Conservation (phyloP, 1,284 basidiomycete genomes). For the Singerocomus inundabilis region DNA sequence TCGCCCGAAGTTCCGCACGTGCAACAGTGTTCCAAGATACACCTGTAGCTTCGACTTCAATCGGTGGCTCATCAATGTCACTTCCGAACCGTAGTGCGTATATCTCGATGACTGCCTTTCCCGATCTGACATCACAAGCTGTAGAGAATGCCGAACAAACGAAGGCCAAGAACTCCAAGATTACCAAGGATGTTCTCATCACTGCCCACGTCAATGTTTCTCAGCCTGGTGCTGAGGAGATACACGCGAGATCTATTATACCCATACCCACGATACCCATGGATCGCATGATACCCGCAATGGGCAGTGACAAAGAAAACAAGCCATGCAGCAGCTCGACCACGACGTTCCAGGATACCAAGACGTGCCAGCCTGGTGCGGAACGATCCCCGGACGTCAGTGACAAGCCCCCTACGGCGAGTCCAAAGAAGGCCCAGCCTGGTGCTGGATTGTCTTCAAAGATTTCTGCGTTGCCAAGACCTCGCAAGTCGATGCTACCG, state of each 20-base stretch:
- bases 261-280: constrained; percentile 10
- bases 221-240: constrained; percentile 10
- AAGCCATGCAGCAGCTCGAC: constrained; percentile 2
- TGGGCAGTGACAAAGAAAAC: constrained; percentile 23
- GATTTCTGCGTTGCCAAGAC: not conserved
- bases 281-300: constrained; percentile 3
- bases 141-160: constrained; percentile 2
- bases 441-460: constrained; percentile 3
- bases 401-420: constrained; percentile 2
- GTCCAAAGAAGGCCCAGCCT: constrained; percentile 4
- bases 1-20: not conserved
- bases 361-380: constrained; percentile 2
- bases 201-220: not conserved
- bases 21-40: not conserved
- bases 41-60: not conserved
- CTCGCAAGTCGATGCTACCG: constrained; percentile 13
- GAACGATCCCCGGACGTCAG: constrained; percentile 3
- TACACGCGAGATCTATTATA: constrained; percentile 7
- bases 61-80: not conserved
- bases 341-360: constrained; percentile 7
- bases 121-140: not conserved
- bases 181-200: not conserved
- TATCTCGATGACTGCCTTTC: not conserved
- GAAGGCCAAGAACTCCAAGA: not conserved
- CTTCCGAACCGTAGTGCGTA: constrained; percentile 7